Evolutionary conservation across 495 filamentous ascomycete species (phyloP).

Genomic region (Tuber umbilicatum): DNA sequence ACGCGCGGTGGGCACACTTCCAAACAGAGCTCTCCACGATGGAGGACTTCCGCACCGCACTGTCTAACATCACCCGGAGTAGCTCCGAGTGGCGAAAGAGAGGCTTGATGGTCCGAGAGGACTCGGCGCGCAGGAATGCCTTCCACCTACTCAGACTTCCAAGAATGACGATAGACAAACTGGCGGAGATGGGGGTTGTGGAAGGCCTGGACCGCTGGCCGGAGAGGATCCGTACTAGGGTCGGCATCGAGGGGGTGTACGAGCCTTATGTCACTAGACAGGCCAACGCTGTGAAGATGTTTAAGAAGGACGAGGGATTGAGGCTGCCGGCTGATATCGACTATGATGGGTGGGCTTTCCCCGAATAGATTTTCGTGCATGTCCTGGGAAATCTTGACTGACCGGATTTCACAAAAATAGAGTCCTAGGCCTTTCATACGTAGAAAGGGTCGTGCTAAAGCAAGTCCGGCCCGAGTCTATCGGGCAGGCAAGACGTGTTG

Average conservation of each 20-base stretch:
- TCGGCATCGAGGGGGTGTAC: conserved; percentile 74
- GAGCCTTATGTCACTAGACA: conserved; percentile 76
- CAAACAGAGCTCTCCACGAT: conserved; percentile 56
- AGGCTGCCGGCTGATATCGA: conserved; percentile 68
- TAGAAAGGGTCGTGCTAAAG: conserved; percentile 66
- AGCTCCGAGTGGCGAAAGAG: conserved; percentile 58
- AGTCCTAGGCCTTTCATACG: conserved; percentile 66
- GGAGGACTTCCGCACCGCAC: conserved; percentile 54
- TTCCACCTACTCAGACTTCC: conserved; percentile 67
- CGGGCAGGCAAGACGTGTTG: conserved; percentile 80
- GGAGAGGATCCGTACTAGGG: conserved; percentile 55
- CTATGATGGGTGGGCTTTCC: conserved; percentile 49
- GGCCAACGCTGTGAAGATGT: conserved; percentile 54
- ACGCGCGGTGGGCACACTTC: conserved; percentile 70
- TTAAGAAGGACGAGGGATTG: conserved; percentile 70
- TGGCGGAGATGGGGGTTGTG: conserved; percentile 49
- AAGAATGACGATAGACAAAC: conserved; percentile 50
- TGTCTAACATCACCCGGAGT: conserved; percentile 52
- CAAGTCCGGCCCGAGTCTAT: conserved; percentile 69
- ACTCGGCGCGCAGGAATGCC: conserved; percentile 57
- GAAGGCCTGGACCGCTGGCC: conserved; percentile 50
- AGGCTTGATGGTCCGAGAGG: conserved; percentile 61
- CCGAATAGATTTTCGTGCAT: background rate
- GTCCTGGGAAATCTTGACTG: background rate
- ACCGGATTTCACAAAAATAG: conserved; percentile 7